These are phyloP conservation scores for Leccinum longicurvipes DNA, from an alignment of 768 basidiomycete genomes.

Conservation along the genomic window DNA sequence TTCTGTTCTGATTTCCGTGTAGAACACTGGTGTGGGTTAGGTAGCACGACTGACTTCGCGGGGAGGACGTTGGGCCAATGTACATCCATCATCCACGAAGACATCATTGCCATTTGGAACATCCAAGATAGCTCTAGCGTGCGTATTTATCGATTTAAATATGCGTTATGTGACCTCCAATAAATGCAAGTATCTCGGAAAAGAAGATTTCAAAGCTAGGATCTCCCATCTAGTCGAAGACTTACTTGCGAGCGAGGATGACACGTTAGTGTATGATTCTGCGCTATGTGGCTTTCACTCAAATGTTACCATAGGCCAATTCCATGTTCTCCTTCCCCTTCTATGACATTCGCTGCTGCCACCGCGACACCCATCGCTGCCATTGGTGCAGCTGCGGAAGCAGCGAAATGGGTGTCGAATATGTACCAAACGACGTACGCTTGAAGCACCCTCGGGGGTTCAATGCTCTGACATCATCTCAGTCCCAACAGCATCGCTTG, in stretches of 20 bases:
- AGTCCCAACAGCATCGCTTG: background rate
- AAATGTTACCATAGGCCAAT: background rate
- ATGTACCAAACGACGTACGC: background rate
- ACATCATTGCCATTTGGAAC: conserved; percentile 10
- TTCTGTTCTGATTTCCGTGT: background rate
- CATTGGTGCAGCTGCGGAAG: background rate
- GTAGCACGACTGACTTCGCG: background rate
- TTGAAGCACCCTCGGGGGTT: background rate
- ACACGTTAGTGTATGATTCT: background rate
- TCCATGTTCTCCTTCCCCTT: background rate
- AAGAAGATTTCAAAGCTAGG: conserved; percentile 7
- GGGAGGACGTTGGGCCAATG: background rate
- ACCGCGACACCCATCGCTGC: conserved; percentile 2
- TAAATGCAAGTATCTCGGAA: background rate
- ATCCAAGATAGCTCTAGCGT: conserved; percentile 1
- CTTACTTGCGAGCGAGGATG: background rate
- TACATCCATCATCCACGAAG: conserved; percentile 2
- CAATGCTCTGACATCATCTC: background rate
- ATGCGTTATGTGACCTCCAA: background rate
- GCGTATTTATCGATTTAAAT: background rate
- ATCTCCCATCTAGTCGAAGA: conserved; percentile 5
- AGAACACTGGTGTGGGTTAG: conserved; percentile 3
- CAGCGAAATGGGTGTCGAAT: conserved; percentile 5
- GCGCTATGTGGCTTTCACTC: background rate
- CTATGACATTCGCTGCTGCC: background rate